Evolutionary conservation across 495 filamentous ascomycete species (phyloP), one percentile per base, ranked within the genome.

Genomic region (Aspergillus sparsus): DNA sequence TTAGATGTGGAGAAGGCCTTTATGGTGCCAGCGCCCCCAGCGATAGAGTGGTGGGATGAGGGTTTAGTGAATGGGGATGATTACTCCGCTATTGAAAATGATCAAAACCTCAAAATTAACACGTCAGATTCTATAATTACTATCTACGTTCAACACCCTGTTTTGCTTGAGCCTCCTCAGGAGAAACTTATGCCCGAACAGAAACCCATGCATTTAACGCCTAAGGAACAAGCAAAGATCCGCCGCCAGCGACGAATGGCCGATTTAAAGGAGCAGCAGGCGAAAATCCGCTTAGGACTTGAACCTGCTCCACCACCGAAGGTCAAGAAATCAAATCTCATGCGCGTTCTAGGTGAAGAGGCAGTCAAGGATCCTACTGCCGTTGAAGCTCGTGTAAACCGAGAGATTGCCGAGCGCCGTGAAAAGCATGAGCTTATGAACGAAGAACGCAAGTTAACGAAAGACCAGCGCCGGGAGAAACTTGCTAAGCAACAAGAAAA

Each of bases 31-130:
- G 82, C 82, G 33, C 93, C 94, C 1, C 93, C 95, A 7, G 87
- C 89, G 16, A 80, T 97, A 42, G 94, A 99, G 73, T 99, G 95
- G 95, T 98, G 95, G 95, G 94, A 99, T 64, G 92, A 97, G 74
- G 87, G 84, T 2, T 74, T 98, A 7, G 80, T 97, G 27, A 82
- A 86, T 44, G 89, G 87, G 15, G 81, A 82, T 39, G 85, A 83
- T 55, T 97, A 97, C 71, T 77, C 84, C 58, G 81, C 81, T 55
- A 82, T 94, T 61, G 84, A 87, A 16, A 66, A 80, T 37, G 73
- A 83, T 9, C 78, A 85, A 12, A 77, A 80, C 47, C 77, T 96
- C 51, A 94, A 94, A 69, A 84, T 98, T 54, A 81, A 87, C 36
- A 85, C 86, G 0, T 74, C 83, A 16, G 92, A 97, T 67, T 88